Base-by-base conservation (phyloP, 192 early-diverging fungal species). In the Geosiphon pyriformis region DNA sequence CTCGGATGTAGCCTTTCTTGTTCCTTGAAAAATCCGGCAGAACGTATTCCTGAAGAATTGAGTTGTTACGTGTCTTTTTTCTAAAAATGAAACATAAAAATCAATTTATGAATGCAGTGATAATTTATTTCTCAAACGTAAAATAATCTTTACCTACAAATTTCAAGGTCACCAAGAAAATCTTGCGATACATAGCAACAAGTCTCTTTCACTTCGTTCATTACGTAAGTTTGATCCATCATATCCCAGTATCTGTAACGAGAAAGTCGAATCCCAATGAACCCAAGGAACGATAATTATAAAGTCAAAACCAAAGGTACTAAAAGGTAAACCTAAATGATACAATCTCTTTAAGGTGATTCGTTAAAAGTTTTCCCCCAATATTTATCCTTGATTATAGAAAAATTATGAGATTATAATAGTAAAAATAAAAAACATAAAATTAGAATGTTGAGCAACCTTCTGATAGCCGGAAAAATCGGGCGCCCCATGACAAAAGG, bases 171-270 rank as follows among this genome's bases (percentile, higher is more conserved):
- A 1, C 74, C 70, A 58, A 77, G 72, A 62, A 88, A 86, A 47
- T 90, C 77, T 15, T 79, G 73, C 29, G 91, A 88, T 0, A 93
- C 81, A 76, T 83, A 92, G 67, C 93, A 93, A 69, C 90, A 90
- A 4, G 79, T 74, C 73, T 93, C 90, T 74, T 94, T 94, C 63
- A 91, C 85, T 22, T 88, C 78, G 63, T 88, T 90, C 56, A 94
- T 85, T n/a, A 94, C 77, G 59, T 82, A 88, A 0, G 91, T 90
- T 72, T 94, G 91, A 56, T 94, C 91, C 91, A 92, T 94, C 93
- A 94, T 94, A 66, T 94, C 87, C 84, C 88, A 94, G 65, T 91
- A 85, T 52, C 83, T 82, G 61, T 2, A 31, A n/a, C 35, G 18
- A 69, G 20, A 17, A 62, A 50, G n/a, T 10, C 37, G 3, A 29